Evolutionary conservation across 495 filamentous ascomycete species (phyloP), one percentile per base, ranked within the genome.

Genomic region (Talaromyces trachyspermus): DNA sequence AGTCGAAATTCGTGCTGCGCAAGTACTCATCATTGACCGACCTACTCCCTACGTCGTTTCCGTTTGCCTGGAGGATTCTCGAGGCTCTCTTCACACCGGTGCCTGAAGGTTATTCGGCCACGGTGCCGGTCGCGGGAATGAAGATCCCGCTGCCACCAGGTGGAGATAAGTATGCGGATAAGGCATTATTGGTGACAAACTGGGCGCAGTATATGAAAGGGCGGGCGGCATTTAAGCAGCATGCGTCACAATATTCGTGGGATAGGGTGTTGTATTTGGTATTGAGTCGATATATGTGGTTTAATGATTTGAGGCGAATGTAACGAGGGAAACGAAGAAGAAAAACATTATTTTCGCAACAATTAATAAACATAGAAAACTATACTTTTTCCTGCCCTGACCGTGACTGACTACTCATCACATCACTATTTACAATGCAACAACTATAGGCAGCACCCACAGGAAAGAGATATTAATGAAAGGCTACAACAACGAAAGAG

Each of bases 191-290:
- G 1, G 66, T 61, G 44, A 70, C 61, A 27, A 56, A 58, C 5
- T 68, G 58, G 63, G 48, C 46, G 9, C 58, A 57, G 19, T 70
- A 70, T 46, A 47, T 54, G 44, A 50, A 56, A 42, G 66, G 63
- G 3, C 54, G 65, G 20, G 24, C 48, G 14, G 66, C 66, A 1
- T 70, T 70, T 38, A 53, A 56, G 11, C 53, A 54, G 36, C 66
- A 70, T 48, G 38, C 51, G 8, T 63, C 56, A 48, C 66, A 70
- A 51, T 68, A 68, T 46, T 64, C 59, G 1, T 70, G 66, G 66
- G 66, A 70, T 39, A 53, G 66, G n/a, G 50, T 62, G 30, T 32
- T 70, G 50, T 70, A 70, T 53, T 55, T 70, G 60, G 50, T 70
- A 4, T 14, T 66, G 17, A 68, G 63, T 45, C 66, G 66, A 20